A percentile compares a stretch with the other conserved stretches of the same genome.
Evolutionary conservation across 305 asterid species (phyloP).

Genomic region (Fraxinus baroniana): DNA sequence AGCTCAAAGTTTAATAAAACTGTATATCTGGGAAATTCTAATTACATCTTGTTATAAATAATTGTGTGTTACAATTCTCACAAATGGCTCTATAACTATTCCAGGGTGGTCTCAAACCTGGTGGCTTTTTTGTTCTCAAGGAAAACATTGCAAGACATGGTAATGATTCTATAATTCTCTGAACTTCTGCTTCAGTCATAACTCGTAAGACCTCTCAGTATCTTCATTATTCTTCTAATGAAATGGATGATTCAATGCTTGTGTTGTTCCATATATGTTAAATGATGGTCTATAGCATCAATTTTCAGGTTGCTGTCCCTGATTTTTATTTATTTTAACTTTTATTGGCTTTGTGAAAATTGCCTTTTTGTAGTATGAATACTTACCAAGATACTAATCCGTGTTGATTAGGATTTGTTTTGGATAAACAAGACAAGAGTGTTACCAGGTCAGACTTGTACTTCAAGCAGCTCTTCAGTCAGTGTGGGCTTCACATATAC

Average conservation of each 20-base stretch:
- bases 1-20: not conserved
- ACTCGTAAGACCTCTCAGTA: not conserved
- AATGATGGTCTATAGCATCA: not conserved
- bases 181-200: constrained; percentile 1
- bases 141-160: constrained; percentile 87
- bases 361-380: not conserved
- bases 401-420: constrained; percentile 60
- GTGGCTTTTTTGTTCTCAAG: constrained; percentile 81
- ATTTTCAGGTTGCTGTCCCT: not conserved
- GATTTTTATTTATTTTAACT: not conserved
- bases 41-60: constrained; percentile 7
- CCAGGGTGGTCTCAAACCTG: constrained; percentile 81
- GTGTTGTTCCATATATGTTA: not conserved
- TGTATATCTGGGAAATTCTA: not conserved
- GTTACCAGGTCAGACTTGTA: constrained; percentile 85
- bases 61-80: not conserved
- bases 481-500: constrained; percentile 73
- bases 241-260: not conserved
- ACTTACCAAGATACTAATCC: constrained; percentile 9
- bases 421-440: constrained; percentile 89
- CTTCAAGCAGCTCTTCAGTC: constrained; percentile 78
- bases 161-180: constrained; percentile 28
- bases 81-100: constrained; percentile 24
- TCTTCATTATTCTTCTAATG: not conserved
- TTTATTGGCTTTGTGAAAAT: not conserved